phyloP scores from a whole-genome alignment of 768 basidiomycete genomes.

The Lentinula guzmanii region DNA sequence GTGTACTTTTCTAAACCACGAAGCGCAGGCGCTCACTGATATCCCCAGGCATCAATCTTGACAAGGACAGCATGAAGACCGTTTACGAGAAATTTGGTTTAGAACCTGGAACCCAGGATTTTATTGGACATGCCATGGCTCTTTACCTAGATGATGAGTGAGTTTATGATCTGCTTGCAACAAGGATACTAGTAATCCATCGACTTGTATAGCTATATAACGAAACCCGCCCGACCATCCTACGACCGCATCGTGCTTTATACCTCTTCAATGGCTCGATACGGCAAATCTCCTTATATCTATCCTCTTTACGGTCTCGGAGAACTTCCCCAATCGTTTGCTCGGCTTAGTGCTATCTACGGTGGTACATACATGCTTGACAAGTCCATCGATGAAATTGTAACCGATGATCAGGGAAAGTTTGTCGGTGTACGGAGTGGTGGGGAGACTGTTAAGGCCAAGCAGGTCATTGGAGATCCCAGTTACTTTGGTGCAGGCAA shows the following conservation, averaged over 20 bases:
- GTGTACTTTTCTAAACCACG: slow-evolving; percentile 9
- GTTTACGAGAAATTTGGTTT: slow-evolving; percentile 97
- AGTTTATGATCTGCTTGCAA: slow-evolving; percentile 22
- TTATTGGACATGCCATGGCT: slow-evolving; percentile 99
- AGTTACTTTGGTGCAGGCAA: slow-evolving; percentile 89
- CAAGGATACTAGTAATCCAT: not conserved
- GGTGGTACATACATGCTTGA: slow-evolving; percentile 99
- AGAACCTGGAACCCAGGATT: slow-evolving; percentile 96
- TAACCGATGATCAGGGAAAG: slow-evolving; percentile 78
- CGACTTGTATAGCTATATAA: slow-evolving; percentile 67
- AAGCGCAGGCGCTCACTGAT: not conserved
- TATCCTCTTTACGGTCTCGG: slow-evolving; percentile 99
- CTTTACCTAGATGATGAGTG: slow-evolving; percentile 97
- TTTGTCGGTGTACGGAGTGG: slow-evolving; percentile 91
- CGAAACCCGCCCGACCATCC: slow-evolving; percentile 81
- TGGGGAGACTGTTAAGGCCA: slow-evolving; percentile 91
- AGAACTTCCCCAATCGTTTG: slow-evolving; percentile 97
- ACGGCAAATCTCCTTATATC: slow-evolving; percentile 99
- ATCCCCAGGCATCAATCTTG: slow-evolving; percentile 72
- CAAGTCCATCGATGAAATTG: slow-evolving; percentile 87
- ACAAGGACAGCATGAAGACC: slow-evolving; percentile 86
- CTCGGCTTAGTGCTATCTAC: slow-evolving; percentile 96
- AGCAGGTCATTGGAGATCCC: slow-evolving; percentile 96
- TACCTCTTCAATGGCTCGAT: slow-evolving; percentile 97
- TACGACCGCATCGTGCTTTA: slow-evolving; percentile 97